Percentiles rank a stretch among this genome's conserved stretches.
Evolutionary conservation across 78 protist genomes (phyloP).

Genomic region (Cavenderia fasciculata): DNA sequence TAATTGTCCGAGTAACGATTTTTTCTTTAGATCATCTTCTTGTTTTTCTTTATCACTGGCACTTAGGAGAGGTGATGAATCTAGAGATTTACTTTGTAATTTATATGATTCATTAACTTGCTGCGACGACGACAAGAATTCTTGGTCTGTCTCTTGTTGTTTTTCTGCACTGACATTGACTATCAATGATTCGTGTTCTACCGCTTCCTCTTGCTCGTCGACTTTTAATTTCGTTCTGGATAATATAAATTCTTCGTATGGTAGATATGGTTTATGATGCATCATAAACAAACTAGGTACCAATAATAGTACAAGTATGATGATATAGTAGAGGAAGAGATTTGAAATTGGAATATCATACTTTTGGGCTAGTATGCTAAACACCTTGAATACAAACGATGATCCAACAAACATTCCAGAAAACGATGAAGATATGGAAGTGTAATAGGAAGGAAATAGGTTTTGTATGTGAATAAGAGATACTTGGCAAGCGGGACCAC

Average conservation of each 20-base stretch:
- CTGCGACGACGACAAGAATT: too few relatives aligned
- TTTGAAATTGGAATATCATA: conserved; percentile 3
- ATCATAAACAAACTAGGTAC: conserved; percentile 40
- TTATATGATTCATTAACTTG: too few relatives aligned
- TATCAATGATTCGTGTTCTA: too few relatives aligned
- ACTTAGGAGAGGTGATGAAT: background rate
- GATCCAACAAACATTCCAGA: conserved; percentile 79
- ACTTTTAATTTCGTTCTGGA: too few relatives aligned
- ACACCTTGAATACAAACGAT: conserved; percentile 52
- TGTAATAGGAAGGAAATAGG: conserved; percentile 12
- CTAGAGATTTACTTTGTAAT: background rate
- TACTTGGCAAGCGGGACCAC: conserved; percentile 78
- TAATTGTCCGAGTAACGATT: conserved; percentile 1
- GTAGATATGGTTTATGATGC: conserved; percentile 40
- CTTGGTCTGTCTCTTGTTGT: too few relatives aligned
- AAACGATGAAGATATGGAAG: conserved; percentile 24
- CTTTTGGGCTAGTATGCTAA: conserved; percentile 21
- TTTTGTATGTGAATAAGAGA: conserved; percentile 32
- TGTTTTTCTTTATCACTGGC: background rate
- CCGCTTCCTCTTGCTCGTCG: too few relatives aligned
- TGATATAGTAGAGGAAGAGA: conserved; percentile 27
- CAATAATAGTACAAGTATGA: conserved; percentile 7
- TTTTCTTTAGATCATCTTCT: background rate
- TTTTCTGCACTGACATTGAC: too few relatives aligned
- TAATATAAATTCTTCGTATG: conserved; percentile 4